Conservation (phyloP, 208 protist genomes). For the Crithidia acanthocephali region DNA sequence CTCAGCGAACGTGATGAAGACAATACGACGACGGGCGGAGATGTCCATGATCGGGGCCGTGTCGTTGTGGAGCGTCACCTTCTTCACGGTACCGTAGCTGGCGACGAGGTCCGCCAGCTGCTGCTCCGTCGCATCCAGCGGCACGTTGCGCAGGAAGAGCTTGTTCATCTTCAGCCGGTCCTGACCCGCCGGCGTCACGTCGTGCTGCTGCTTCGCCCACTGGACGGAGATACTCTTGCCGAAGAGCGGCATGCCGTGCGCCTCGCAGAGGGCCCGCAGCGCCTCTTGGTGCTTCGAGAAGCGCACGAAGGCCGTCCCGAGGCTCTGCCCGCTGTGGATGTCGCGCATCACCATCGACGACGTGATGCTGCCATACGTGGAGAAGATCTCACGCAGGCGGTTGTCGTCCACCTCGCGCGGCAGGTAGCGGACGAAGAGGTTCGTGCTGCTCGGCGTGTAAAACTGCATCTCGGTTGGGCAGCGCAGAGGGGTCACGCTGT, state of each 20-base stretch:
- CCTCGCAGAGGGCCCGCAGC: conserved; percentile 31
- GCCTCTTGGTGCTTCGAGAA: conserved; percentile 40
- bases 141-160: conserved; percentile 87
- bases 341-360: conserved; percentile 65
- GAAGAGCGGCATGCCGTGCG: conserved; percentile 29
- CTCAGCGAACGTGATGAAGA: conserved; percentile 47
- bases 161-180: conserved; percentile 77
- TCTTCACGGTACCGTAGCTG: conserved; percentile 54
- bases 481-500: conserved; percentile 15
- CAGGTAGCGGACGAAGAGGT: conserved; percentile 55
- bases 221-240: conserved; percentile 61
- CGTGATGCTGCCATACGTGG: conserved; percentile 40
- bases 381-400: conserved; percentile 44
- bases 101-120: conserved; percentile 46
- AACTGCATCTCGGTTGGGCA: conserved; percentile 28
- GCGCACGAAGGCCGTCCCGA: conserved; percentile 56
- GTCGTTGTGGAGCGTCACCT: conserved; percentile 74
- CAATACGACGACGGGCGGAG: conserved; percentile 32
- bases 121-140: conserved; percentile 38
- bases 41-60: conserved; percentile 43
- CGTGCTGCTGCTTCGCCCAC: conserved; percentile 75
- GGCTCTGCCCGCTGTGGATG: conserved; percentile 60
- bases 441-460: conserved; percentile 50
- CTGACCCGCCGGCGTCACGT: conserved; percentile 64
- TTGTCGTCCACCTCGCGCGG: conserved; percentile 44